Evolutionary conservation across 805 yeast genomes (phyloP), one percentile per base, ranked within the genome.

Genomic region (Kockiozyma suomiensis): DNA sequence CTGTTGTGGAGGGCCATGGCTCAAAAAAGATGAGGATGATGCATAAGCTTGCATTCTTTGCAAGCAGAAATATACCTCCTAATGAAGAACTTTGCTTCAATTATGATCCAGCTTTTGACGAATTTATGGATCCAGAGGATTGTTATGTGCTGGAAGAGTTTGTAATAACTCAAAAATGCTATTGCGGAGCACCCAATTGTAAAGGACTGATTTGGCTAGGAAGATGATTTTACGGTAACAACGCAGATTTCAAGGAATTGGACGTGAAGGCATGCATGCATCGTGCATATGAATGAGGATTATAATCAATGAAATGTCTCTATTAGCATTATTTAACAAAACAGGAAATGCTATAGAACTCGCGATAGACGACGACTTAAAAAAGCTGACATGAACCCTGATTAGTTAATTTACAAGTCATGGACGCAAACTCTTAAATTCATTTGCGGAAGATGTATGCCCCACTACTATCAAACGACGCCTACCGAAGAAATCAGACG

Each of bases 401-500:
- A n/a, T n/a, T n/a, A n/a, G n/a, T n/a, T n/a, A n/a, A n/a, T n/a
- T n/a, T n/a, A n/a, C n/a, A n/a, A n/a, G n/a, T n/a, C n/a, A n/a
- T n/a, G n/a, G n/a, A n/a, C n/a, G n/a, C n/a, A n/a, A n/a, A n/a
- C n/a, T n/a, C n/a, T n/a, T n/a, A n/a, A n/a, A 7, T 30, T 30
- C 33, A 10, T 7, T 10, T 30, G 33, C 33, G 33, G 28, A 10
- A 32, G 28, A 13, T 55, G 53, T 55, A 6, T 49, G 59, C 59
- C 59, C 50, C 47, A 55, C 59, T 55, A 55, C 59, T 55, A 55
- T 55, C 59, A 55, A 55, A 55, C 59, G 59, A 55, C 59, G 53
- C 53, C 54, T 42, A 55, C 49, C 41, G 43, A 35, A 21, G 32
- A 19, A 13, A 15, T 49, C 54, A 38, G 54, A 48, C 54, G 54